These are phyloP conservation scores for Saprolegnia diclina DNA, from an alignment of 352 stramenopile genomes.

Conservation along the genomic window DNA sequence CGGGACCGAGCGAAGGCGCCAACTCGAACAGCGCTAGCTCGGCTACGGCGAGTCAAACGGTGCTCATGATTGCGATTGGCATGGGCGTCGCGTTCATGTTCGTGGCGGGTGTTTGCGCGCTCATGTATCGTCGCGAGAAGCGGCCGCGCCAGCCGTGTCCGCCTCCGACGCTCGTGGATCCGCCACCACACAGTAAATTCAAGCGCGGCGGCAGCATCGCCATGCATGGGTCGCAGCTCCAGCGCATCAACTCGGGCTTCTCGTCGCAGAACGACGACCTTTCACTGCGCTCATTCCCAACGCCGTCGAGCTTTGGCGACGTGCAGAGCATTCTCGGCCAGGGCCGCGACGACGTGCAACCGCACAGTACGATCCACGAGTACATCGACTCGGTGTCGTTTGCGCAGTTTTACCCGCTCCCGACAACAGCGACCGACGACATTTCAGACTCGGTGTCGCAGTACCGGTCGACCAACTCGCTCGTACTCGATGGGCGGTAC, in stretches of 20 bases:
- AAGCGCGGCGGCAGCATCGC: background rate
- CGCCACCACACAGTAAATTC: background rate
- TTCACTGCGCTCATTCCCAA: background rate
- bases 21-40: background rate
- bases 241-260: constrained; percentile 6
- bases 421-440: background rate
- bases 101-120: background rate
- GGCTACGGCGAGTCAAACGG: background rate
- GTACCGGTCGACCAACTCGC: constrained; percentile 8
- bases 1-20: background rate
- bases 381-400: background rate
- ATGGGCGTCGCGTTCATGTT: background rate
- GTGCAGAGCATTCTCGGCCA: background rate
- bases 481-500: background rate
- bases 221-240: background rate
- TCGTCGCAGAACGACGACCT: constrained; percentile 8
- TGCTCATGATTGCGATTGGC: constrained; percentile 10
- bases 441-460: background rate
- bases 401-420: background rate
- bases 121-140: background rate
- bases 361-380: constrained; percentile 8
- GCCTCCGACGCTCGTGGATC: background rate
- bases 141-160: background rate
- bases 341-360: background rate
- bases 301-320: constrained; percentile 7